Percentiles rank a stretch among this genome's conserved stretches.
These are phyloP conservation scores for Butyriboletus loyo DNA, from an alignment of 768 basidiomycete genomes.

Conservation along the genomic window DNA sequence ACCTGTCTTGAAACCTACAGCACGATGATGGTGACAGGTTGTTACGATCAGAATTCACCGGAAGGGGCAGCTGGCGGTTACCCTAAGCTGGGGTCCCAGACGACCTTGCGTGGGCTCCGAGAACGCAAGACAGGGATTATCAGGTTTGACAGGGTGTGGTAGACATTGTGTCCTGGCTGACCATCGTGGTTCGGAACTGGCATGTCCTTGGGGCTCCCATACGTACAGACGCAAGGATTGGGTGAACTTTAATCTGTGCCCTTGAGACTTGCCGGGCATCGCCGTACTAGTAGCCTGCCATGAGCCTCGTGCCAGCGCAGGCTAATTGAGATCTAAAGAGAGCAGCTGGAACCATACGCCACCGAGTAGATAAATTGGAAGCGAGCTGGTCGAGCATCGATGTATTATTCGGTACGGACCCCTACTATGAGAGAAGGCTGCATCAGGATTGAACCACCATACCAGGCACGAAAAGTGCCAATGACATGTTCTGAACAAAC, in stretches of 20 bases:
- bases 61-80: not conserved
- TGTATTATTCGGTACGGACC: not conserved
- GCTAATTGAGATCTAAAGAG: not conserved
- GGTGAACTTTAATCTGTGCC: not conserved
- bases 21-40: not conserved
- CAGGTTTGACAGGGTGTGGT: not conserved
- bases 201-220: not conserved
- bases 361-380: not conserved
- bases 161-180: not conserved
- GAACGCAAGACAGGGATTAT: not conserved
- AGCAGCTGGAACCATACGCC: not conserved
- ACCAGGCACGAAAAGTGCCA: not conserved
- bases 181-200: not conserved
- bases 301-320: not conserved
- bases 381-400: not conserved
- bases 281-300: not conserved
- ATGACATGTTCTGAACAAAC: not conserved
- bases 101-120: not conserved
- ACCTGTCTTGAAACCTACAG: conserved; percentile 7
- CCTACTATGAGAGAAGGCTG: not conserved
- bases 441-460: not conserved
- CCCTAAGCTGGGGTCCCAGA: not conserved
- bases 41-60: not conserved
- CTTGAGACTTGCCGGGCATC: not conserved
- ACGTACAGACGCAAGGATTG: not conserved